Evolutionary conservation across 2,329 filamentous ascomycete species (phyloP).

Genomic region (Polychaeton citri): DNA sequence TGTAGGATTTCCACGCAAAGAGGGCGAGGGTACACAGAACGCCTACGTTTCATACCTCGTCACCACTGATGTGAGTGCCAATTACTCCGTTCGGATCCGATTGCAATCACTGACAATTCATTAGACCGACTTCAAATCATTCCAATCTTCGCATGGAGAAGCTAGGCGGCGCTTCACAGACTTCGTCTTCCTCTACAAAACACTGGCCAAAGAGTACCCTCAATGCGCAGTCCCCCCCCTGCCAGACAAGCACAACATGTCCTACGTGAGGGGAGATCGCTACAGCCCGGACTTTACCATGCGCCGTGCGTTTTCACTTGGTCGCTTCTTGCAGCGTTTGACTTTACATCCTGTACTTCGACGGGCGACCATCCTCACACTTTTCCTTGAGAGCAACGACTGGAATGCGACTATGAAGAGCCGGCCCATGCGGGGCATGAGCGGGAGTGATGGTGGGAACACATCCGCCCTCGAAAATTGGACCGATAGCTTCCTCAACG

Average conservation of each 20-base stretch:
- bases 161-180: conserved; percentile 92
- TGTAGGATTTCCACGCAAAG: conserved; percentile 76
- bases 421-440: conserved; percentile 50
- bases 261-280: conserved; percentile 90
- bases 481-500: conserved; percentile 92
- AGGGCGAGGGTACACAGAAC: conserved; percentile 93
- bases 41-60: conserved; percentile 93
- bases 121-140: conserved; percentile 87
- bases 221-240: conserved; percentile 87
- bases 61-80: conserved; percentile 58
- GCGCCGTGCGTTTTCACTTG: conserved; percentile 75
- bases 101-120: not conserved
- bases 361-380: conserved; percentile 66
- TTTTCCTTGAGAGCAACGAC: conserved; percentile 82
- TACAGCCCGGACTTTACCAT: conserved; percentile 88
- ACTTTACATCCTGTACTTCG: conserved; percentile 81
- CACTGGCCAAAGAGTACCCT: conserved; percentile 73
- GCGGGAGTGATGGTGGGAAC: conserved; percentile 27
- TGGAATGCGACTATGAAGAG: conserved; percentile 95
- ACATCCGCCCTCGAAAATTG: conserved; percentile 84
- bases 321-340: conserved; percentile 78
- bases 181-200: conserved; percentile 92
- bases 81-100: conserved; percentile 12
- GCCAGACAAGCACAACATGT: conserved; percentile 98
- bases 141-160: conserved; percentile 64